Conservation (phyloP, 805 yeast genomes). For the Hanseniaspora lindneri region DNA sequence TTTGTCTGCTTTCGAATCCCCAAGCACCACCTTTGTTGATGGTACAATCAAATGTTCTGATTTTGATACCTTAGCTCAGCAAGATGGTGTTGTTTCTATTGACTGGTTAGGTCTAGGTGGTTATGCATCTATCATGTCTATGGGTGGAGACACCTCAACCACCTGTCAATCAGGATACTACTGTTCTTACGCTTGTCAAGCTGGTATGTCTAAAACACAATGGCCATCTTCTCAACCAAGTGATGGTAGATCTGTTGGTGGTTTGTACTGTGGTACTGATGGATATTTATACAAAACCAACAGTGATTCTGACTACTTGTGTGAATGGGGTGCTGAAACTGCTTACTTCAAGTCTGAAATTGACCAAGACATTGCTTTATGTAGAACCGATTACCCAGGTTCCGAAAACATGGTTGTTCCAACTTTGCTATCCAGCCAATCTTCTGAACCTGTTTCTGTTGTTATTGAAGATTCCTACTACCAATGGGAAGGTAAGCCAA, state of each 20-base stretch:
- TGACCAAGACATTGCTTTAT: conserved; percentile 45
- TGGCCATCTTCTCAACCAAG: conserved; percentile 61
- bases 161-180: conserved; percentile 56
- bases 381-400: conserved; percentile 76
- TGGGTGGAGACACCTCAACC: conserved; percentile 44
- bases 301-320: conserved; percentile 39
- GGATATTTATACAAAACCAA: conserved; percentile 56
- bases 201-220: conserved; percentile 73
- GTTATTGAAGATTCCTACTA: conserved; percentile 51
- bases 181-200: conserved; percentile 68
- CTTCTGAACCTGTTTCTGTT: conserved; percentile 39
- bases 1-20: conserved; percentile 25
- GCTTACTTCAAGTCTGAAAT: conserved; percentile 46
- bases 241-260: conserved; percentile 62
- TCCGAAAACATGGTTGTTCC: conserved; percentile 71
- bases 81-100: conserved; percentile 55
- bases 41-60: conserved; percentile 57
- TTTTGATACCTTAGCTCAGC: conserved; percentile 45
- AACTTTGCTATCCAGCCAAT: conserved; percentile 41
- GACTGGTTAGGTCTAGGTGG: conserved; percentile 45
- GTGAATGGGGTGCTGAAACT: conserved; percentile 51
- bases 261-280: conserved; percentile 44
- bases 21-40: conserved; percentile 51
- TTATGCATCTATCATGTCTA: conserved; percentile 33
- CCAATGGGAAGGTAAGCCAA: conserved; percentile 49